A percentile compares a stretch with the other conserved stretches of the same genome.
Conservation (phyloP, 305 asterid genomes). For the Solanum chacoense region DNA sequence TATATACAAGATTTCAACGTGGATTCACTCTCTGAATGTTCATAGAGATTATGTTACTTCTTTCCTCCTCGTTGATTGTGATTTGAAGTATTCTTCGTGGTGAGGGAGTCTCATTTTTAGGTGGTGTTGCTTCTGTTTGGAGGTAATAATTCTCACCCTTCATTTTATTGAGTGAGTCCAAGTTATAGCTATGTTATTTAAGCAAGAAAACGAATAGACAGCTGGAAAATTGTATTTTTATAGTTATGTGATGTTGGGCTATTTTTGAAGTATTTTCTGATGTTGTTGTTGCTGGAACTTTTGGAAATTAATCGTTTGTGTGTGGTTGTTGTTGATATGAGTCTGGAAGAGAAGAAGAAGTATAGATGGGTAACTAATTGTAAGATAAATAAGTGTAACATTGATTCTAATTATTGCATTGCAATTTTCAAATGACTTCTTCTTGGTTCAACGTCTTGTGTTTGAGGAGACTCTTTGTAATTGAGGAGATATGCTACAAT, state of each 20-base stretch:
- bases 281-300: not conserved
- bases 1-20: not conserved
- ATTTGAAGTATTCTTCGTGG: not conserved
- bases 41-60: not conserved
- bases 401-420: not conserved
- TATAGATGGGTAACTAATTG: not conserved
- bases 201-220: not conserved
- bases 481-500: not conserved
- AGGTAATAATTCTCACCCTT: not conserved
- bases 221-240: not conserved
- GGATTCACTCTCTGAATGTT: not conserved
- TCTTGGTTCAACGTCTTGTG: not conserved
- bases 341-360: not conserved
- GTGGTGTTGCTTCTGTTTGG: not conserved
- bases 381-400: not conserved
- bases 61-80: not conserved
- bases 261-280: not conserved
- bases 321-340: not conserved
- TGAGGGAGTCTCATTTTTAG: not conserved
- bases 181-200: too few species aligned
- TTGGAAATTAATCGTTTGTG: not conserved
- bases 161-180: not conserved
- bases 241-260: not conserved
- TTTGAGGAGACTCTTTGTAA: not conserved
- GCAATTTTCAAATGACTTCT: not conserved